Conservation (phyloP, 306 rosid species). For the Acmispon strigosus region DNA sequence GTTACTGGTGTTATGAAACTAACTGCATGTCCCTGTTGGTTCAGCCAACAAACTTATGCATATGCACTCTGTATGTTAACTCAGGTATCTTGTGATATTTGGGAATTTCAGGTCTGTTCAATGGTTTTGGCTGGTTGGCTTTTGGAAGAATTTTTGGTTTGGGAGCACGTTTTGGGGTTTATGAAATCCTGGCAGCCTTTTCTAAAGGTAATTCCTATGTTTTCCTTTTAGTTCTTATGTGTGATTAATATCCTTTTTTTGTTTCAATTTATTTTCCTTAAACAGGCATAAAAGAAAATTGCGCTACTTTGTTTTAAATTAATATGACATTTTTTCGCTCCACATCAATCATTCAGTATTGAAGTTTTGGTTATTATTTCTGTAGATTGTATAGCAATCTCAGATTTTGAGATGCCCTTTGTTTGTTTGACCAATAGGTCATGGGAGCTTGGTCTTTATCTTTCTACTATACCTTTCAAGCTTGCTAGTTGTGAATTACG, state of each 20-base stretch:
- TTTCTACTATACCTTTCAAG: background rate
- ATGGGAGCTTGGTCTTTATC: background rate
- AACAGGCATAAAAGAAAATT: background rate
- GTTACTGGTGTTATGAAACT: slow-evolving; percentile 4
- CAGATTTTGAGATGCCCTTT: background rate
- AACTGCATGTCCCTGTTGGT: background rate
- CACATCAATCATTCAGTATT: background rate
- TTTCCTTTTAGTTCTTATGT: background rate
- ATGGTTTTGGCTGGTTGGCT: slow-evolving; percentile 74
- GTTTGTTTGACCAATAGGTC: background rate
- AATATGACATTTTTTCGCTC: too few species aligned
- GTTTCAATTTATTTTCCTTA: background rate
- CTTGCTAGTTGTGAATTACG: background rate
- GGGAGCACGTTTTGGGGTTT: slow-evolving; percentile 87
- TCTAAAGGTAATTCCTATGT: slow-evolving; percentile 48
- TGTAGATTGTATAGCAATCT: background rate
- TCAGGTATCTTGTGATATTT: slow-evolving; percentile 10
- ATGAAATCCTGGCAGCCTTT: slow-evolving; percentile 77
- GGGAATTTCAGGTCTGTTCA: slow-evolving; percentile 54
- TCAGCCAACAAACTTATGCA: background rate
- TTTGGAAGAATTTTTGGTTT: slow-evolving; percentile 69
- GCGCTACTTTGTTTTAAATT: background rate
- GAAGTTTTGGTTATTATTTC: background rate
- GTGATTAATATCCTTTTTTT: background rate
- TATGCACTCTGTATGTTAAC: background rate